Evolutionary conservation across 805 yeast species (phyloP), one percentile per base, ranked within the genome.

Genomic region (Saturnispora hagleri): DNA sequence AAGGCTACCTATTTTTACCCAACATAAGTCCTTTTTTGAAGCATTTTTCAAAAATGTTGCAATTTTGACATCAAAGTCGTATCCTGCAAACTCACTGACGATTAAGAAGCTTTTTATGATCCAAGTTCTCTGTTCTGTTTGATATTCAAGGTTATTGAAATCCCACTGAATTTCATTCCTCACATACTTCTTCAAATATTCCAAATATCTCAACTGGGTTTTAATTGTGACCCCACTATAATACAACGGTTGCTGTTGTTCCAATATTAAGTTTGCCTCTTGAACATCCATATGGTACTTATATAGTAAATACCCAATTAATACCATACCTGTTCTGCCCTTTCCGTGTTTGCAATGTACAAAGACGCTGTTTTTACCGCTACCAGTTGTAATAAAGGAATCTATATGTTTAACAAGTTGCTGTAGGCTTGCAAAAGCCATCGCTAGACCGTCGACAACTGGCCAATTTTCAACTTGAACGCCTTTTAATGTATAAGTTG

Each of bases 291-390:
- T 51, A 2, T 46, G 47, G 2, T 67, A 63, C 48, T 66, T 62
- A 48, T 71, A 73, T 78, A 89, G 82, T 55, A 90, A 64, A 60
- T 80, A 85, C 0, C 89, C 87, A 54, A 86, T 79, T 6, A 78
- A 77, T 1, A 88, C 67, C 1, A 89, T 75, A 0, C 98, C 97
- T 0, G 96, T 83, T 27, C 98, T 71, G 0, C 98, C 98, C 66
- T 89, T 89, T 0, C 98, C 98, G 57, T 87, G 86, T 60, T 85
- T 82, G 63, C 98, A 91, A 63, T 91, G 97, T 7, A 91, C 65
- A 0, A 86, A 89, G 2, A 84, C 81, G 5, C 56, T 61, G 20
- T 56, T 47, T 51, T 76, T 73, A 0, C 20, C 22, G 10, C 18
- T 3, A 13, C 40, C 38, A 10, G 22, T 20, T 12, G 15, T 22